Base-by-base conservation (phyloP, 2,329 filamentous ascomycete genomes). In the Exophiala sideris region DNA sequence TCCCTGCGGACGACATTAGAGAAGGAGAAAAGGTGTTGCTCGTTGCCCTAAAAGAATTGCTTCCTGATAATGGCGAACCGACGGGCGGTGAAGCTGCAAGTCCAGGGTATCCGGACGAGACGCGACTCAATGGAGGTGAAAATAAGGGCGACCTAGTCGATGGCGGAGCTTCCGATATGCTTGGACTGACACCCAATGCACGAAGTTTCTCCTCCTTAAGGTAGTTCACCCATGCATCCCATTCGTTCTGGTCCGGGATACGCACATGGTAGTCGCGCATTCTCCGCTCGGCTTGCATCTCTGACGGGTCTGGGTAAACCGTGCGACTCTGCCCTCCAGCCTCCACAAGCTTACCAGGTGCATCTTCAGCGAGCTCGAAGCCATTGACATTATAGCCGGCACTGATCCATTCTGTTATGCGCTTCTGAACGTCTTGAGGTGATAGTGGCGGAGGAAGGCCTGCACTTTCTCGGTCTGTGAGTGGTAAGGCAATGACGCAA, bases 201-300 rank as follows among this genome's bases (percentile, higher is more conserved):
- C 91, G 85, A 48, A 99, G 78, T 73, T 96, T 99, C 57, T 92
- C 90, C 73, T 99, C 94, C 62, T 89, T 85, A 34, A 97, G 76
- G 62, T 87, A 86, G 50, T 87, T 82, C 54, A 91, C 87, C 70
- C 97, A 96, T 21, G 84, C 78, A 65, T 89, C 87, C 86, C 86
- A 89, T 64, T 82, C 79, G 38, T 67, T 73, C 63, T 71, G 71
- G 56, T 77, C 66, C 3, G 75, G 74, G 55, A 78, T 72, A 14
- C 66, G 70, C 52, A 78, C 68, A 9, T 62, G 62, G 53, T 65
- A 71, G 8, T 64, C 62, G 33, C 66, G 65, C 12, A 64, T 52
- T 40, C 67, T 66, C 44, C 62, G 65, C 48, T 75, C 72, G 36
- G 68, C 62, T 16, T 67, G 63, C 10, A 68, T 55, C 5, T 76